phyloP scores from a whole-genome alignment of 2,329 filamentous ascomycete species.

The Diplodia intermedia region DNA sequence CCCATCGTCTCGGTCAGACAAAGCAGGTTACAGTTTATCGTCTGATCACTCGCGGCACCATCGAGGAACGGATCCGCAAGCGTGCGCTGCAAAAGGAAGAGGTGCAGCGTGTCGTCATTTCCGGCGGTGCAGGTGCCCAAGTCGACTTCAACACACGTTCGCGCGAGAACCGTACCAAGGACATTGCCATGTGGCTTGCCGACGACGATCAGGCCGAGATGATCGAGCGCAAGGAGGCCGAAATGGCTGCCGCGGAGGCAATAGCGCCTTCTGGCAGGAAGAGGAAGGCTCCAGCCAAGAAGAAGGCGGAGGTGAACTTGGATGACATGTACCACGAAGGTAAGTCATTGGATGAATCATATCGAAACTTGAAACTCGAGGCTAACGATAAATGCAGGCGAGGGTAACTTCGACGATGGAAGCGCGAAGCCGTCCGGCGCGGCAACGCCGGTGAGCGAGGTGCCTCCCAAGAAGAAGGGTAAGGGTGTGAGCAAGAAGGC shows the following conservation, averaged over 20 bases:
- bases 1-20: constrained; percentile 95
- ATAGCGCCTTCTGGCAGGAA: constrained; percentile 49
- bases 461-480: constrained; percentile 61
- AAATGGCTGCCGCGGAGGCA: constrained; percentile 72
- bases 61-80: constrained; percentile 97
- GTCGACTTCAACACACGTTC: constrained; percentile 96
- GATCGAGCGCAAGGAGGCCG: constrained; percentile 90
- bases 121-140: constrained; percentile 78
- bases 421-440: constrained; percentile 83
- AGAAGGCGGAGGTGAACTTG: constrained; percentile 68
- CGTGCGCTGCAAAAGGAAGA: constrained; percentile 97
- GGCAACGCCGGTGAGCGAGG: constrained; percentile 73
- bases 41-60: constrained; percentile 93
- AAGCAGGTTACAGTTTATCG: constrained; percentile 96
- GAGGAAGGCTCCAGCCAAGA: constrained; percentile 64
- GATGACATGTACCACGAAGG: constrained; percentile 99
- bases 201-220: constrained; percentile 95
- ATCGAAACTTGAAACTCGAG: neutral
- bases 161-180: constrained; percentile 91
- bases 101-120: constrained; percentile 95
- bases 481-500: constrained; percentile 58
- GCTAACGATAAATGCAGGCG: constrained; percentile 65
- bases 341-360: constrained; percentile 59
- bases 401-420: constrained; percentile 92
- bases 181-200: constrained; percentile 98